Evolutionary conservation across 1,284 basidiomycete genomes (phyloP).

Genomic region (Anthracocystis panici-leucophaei): DNA sequence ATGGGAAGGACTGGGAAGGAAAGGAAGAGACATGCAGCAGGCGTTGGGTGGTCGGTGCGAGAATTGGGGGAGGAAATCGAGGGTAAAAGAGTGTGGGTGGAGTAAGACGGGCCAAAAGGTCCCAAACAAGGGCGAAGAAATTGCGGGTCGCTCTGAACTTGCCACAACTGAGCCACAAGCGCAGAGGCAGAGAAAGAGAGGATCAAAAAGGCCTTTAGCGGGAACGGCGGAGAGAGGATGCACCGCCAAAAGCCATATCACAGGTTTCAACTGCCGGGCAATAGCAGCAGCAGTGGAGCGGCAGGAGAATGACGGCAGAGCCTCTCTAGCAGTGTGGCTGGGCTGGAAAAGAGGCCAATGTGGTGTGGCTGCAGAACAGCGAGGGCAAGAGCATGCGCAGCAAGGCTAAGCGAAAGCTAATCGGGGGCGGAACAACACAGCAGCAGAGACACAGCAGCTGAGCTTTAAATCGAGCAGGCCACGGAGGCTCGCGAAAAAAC

Average conservation of each 20-base stretch:
- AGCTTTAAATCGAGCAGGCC: conserved; percentile 4
- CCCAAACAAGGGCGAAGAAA: neutral
- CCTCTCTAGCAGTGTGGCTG: neutral
- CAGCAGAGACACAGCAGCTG: neutral
- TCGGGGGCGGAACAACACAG: neutral
- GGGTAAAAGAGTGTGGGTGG: conserved; percentile 3
- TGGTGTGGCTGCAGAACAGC: neutral
- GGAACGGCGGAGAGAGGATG: conserved; percentile 6
- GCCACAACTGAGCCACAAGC: conserved; percentile 1
- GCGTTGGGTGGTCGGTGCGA: conserved; percentile 43
- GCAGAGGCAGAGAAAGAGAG: neutral
- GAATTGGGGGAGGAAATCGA: conserved; percentile 4
- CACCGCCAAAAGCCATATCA: neutral
- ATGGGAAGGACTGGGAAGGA: conserved; percentile 11
- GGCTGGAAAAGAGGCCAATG: too few species aligned
- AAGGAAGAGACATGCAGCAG: conserved; percentile 3
- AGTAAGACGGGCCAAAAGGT: conserved; percentile 7
- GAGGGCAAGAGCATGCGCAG: neutral
- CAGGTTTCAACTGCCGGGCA: conserved; percentile 4
- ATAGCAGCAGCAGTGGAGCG: neutral
- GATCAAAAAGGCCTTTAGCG: neutral
- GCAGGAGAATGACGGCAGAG: conserved; percentile 6
- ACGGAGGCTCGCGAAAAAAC: conserved; percentile 3
- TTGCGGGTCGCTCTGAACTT: neutral
- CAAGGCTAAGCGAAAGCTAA: too few species aligned